These are phyloP conservation scores for Fraxinus angustifolia DNA, from an alignment of 305 asterid species.

Conservation along the genomic window DNA sequence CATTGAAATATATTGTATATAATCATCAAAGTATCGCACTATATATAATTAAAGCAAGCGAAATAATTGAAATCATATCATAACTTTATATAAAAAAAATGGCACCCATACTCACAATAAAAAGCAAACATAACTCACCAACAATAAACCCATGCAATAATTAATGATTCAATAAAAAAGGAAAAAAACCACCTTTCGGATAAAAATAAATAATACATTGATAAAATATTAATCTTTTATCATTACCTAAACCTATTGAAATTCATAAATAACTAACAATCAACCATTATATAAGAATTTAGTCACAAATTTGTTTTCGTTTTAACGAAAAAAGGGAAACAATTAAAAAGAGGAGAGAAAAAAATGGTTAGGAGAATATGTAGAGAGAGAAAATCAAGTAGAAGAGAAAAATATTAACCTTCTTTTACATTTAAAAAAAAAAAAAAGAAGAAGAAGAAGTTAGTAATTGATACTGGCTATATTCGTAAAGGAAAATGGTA, in stretches of 20 bases:
- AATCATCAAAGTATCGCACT: not conserved
- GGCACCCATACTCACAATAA: not conserved
- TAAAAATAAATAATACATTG: no score
- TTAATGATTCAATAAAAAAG: no score
- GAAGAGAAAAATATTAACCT: not conserved
- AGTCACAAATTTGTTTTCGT: not conserved
- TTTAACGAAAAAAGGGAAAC: not conserved
- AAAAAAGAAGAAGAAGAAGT: not conserved
- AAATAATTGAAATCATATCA: not conserved
- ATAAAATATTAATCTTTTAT: no score
- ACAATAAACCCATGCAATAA: not conserved
- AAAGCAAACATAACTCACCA: not conserved
- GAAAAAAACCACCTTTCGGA: not conserved
- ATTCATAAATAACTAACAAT: no score
- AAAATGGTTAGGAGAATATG: not conserved
- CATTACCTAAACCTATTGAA: not conserved
- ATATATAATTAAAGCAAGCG: not conserved
- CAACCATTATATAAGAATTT: not conserved
- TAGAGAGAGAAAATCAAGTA: not conserved
- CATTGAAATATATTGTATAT: not conserved
- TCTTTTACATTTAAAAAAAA: no score
- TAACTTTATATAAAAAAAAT: no score
- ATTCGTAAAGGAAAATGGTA: not conserved
- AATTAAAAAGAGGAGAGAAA: not conserved
- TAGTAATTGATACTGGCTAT: not conserved